Conservation (phyloP, 2,329 filamentous ascomycete species). For the Neofusicoccum sp. region DNA sequence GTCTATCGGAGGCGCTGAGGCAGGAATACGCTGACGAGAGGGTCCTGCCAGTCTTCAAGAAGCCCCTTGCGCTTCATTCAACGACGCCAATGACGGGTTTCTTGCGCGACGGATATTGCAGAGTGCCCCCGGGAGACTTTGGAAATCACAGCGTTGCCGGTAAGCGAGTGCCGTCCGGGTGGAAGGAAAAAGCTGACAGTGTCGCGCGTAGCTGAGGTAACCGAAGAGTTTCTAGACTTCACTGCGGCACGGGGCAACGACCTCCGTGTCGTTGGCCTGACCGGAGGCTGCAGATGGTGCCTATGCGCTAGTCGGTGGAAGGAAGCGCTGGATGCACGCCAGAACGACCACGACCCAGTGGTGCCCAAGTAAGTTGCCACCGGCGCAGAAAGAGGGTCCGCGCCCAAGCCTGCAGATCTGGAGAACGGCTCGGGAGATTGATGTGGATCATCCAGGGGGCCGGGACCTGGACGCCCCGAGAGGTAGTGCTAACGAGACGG, state of each 20-base stretch:
- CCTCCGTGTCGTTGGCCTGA: constrained; percentile 54
- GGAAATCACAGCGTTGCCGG: constrained; percentile 62
- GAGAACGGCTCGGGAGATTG: neutral
- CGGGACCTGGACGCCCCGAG: neutral
- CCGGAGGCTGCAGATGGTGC: constrained; percentile 62
- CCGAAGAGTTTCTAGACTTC: constrained; percentile 62
- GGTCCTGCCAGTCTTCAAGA: constrained; percentile 51
- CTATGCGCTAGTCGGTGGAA: constrained; percentile 60
- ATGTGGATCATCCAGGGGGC: neutral
- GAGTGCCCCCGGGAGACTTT: constrained; percentile 52
- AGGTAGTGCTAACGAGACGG: neutral
- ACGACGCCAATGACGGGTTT: constrained; percentile 60
- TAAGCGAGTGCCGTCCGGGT: constrained; percentile 13
- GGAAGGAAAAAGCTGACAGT: constrained; percentile 20
- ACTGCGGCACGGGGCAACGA: constrained; percentile 59
- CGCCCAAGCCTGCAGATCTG: neutral
- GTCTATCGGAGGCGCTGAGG: neutral
- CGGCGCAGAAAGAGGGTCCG: neutral
- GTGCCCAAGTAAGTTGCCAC: constrained; percentile 39
- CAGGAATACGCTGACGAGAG: neutral
- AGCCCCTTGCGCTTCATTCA: constrained; percentile 58
- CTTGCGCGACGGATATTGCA: constrained; percentile 62
- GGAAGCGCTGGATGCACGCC: constrained; percentile 58
- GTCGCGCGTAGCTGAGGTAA: constrained; percentile 43
- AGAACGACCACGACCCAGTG: constrained; percentile 45